Evolutionary conservation across 495 filamentous ascomycete genomes (phyloP).

Genomic region (Penicillium lagena): DNA sequence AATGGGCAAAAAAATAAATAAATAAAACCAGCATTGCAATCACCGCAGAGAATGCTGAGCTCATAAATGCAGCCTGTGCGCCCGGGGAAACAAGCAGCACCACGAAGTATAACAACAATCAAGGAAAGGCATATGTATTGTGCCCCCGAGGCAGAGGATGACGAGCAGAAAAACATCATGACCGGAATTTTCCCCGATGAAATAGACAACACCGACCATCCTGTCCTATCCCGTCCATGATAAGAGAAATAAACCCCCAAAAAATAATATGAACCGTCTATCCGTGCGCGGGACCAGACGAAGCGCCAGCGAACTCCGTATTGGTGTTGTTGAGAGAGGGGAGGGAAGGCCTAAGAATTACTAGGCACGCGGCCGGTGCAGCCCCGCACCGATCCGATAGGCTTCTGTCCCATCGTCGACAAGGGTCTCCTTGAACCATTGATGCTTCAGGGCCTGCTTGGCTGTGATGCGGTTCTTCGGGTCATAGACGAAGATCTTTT

Average conservation of each 20-base stretch:
- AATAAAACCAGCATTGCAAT: no score
- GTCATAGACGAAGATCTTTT: slow-evolving; percentile 92
- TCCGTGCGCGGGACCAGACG: slow-evolving; percentile 24
- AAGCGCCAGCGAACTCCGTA: slow-evolving; percentile 10
- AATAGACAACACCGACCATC: slow-evolving; percentile 13
- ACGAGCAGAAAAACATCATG: slow-evolving; percentile 10
- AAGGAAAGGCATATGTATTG: neutral
- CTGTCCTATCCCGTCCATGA: slow-evolving; percentile 19
- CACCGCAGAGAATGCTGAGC: slow-evolving; percentile 10
- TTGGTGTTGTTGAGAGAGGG: slow-evolving; percentile 7
- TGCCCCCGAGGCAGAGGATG: no score
- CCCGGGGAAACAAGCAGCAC: neutral
- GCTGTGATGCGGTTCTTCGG: slow-evolving; percentile 85
- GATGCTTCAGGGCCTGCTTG: slow-evolving; percentile 82
- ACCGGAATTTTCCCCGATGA: slow-evolving; percentile 17
- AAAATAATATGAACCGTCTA: slow-evolving; percentile 23
- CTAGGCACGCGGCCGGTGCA: slow-evolving; percentile 13
- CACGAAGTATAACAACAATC: slow-evolving; percentile 8
- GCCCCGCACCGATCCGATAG: slow-evolving; percentile 52
- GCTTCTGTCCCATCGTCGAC: slow-evolving; percentile 95
- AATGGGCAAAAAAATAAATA: no score
- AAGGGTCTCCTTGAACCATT: slow-evolving; percentile 84
- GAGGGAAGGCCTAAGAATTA: neutral
- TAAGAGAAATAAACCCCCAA: slow-evolving; percentile 28
- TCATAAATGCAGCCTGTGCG: neutral